Conservation (phyloP, 805 yeast genomes). For the Naumovozyma baii region DNA sequence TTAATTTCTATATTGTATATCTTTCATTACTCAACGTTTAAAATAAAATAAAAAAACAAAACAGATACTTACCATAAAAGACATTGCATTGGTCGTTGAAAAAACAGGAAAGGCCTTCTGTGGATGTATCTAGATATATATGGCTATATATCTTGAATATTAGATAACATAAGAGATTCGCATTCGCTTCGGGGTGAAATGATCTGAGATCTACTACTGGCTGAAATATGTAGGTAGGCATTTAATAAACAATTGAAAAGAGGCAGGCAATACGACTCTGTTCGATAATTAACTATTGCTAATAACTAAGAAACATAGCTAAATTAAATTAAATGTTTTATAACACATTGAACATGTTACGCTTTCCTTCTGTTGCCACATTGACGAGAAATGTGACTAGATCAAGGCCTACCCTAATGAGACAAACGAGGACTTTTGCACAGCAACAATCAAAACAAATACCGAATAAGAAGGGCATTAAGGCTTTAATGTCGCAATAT, state of each 20-base stretch:
- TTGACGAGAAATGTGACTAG: not conserved
- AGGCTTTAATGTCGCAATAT: slow-evolving; percentile 67
- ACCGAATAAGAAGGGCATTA: slow-evolving; percentile 29
- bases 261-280: no score
- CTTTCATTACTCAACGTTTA: not conserved
- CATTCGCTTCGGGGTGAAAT: not conserved
- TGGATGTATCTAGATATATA: no score
- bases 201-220: not conserved
- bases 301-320: no score
- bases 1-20: not conserved
- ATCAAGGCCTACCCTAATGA: not conserved
- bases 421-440: not conserved
- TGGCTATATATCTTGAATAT: no score
- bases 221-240: no score
- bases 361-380: not conserved
- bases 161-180: no score
- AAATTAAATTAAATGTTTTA: not conserved
- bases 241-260: no score
- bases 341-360: not conserved
- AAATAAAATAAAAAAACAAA: no score
- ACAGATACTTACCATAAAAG: no score
- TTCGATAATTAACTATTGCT: no score
- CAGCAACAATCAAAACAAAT: not conserved
- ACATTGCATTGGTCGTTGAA: no score
- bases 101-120: no score